Base-by-base conservation (phyloP, 257 asterid species). In the Solanum bulbocastanum region DNA sequence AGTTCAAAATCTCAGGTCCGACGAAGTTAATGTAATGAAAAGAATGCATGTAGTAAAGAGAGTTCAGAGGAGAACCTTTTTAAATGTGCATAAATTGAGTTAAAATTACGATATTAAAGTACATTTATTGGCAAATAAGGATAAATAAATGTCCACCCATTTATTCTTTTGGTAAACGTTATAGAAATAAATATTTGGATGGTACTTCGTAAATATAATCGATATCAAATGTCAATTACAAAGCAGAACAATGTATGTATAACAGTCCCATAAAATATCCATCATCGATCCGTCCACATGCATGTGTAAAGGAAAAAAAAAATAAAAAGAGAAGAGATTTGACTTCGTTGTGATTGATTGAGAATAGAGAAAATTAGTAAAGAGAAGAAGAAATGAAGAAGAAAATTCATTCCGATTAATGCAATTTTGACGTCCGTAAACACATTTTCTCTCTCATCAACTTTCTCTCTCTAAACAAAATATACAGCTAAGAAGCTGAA, bases 381-480 rank as follows among this genome's bases (percentile, higher is more conserved):
- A 35, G 8, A 32, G 12, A 49, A 81, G 68, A 25, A 52, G 62
- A 74, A 85, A 76, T 82, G 52, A 85, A 88, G 32, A 88, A 56
- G 66, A 88, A 68, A 89, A 88, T 89, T 88, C 91, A 89, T 89
- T 90, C 91, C 39, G 86, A 89, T 88, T 71, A 92, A 89, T 90
- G 75, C 87, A 83, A 88, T 44, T 92, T 92, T 92, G 93, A 90
- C 92, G 93, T 91, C 93, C 92, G 92, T 91, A 87, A 88, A 87
- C 88, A 87, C 90, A 14, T 46, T 62, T 74, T 86, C 93, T 87
- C 91, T 73, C 83, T 18, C 27, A 88, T 58, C 90, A 82, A 86
- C 66, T 60, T 60, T 60, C 68, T 60, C 69, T 60, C 69, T 60
- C 69, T 60, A 60, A 60, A 60, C n/a, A 22, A 58, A 60, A 22